phyloP scores from a whole-genome alignment of 306 rosid genomes.

The Albizia julibrissin region DNA sequence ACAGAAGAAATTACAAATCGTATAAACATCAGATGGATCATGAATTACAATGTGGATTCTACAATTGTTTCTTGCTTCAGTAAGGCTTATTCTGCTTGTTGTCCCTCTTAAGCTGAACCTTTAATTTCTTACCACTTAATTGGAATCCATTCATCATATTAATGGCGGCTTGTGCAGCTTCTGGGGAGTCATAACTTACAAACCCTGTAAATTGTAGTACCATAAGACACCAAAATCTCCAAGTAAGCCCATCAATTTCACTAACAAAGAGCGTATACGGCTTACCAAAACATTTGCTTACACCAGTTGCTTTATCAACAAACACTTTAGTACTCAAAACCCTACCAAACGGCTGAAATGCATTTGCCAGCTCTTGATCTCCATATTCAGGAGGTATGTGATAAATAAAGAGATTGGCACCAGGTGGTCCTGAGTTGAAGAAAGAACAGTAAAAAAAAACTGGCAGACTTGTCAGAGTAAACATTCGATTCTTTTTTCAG shows the following conservation, averaged over 20 bases:
- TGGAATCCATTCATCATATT: slow-evolving; percentile 87
- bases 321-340: slow-evolving; percentile 97
- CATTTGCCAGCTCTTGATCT: slow-evolving; percentile 81
- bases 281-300: slow-evolving; percentile 99
- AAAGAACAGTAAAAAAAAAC: slow-evolving; percentile 35
- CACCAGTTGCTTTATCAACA: slow-evolving; percentile 97
- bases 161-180: slow-evolving; percentile 88
- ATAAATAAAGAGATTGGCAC: slow-evolving; percentile 96
- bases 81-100: slow-evolving; percentile 82
- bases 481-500: not conserved
- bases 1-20: slow-evolving; percentile 82
- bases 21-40: slow-evolving; percentile 55
- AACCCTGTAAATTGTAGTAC: slow-evolving; percentile 67
- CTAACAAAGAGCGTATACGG: slow-evolving; percentile 12
- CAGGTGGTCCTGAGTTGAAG: slow-evolving; percentile 79
- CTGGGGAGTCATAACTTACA: slow-evolving; percentile 92
- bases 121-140: slow-evolving; percentile 88
- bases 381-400: slow-evolving; percentile 99
- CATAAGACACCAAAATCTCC: slow-evolving; percentile 38
- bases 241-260: slow-evolving; percentile 26
- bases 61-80: slow-evolving; percentile 50
- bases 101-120: slow-evolving; percentile 99
- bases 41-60: slow-evolving; percentile 55
- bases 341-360: slow-evolving; percentile 88
- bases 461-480: slow-evolving; percentile 37